phyloP scores from a whole-genome alignment of 495 filamentous ascomycete genomes.

The Penicillium canariense region DNA sequence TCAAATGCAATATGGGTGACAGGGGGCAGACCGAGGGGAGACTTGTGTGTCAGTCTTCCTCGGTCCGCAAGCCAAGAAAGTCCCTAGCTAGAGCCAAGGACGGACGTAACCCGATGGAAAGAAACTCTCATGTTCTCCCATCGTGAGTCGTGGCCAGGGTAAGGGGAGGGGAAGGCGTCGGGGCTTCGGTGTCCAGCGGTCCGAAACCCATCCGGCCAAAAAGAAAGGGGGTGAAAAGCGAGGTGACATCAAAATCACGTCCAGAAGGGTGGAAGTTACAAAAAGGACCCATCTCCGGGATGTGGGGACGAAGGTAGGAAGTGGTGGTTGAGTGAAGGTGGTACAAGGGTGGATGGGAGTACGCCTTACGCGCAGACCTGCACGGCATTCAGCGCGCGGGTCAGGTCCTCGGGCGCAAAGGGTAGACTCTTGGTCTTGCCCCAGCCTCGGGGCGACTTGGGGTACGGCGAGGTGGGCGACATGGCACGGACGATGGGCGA shows the following conservation, averaged over 20 bases:
- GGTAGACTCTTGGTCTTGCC: slow-evolving; percentile 30
- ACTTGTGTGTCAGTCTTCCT: too few species aligned
- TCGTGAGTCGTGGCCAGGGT: too few species aligned
- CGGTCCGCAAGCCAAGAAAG: too few species aligned
- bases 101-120: too few species aligned
- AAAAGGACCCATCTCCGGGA: slow-evolving; percentile 22
- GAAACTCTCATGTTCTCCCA: too few species aligned
- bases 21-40: too few species aligned
- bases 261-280: slow-evolving; percentile 4
- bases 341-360: slow-evolving; percentile 8
- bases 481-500: slow-evolving; percentile 36
- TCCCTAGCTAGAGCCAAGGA: too few species aligned
- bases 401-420: slow-evolving; percentile 43
- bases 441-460: slow-evolving; percentile 30
- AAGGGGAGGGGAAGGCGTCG: too few species aligned
- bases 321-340: not conserved
- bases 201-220: too few species aligned
- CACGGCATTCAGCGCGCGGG: slow-evolving; percentile 42
- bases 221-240: too few species aligned
- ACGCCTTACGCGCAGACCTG: slow-evolving; percentile 34
- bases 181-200: not conserved
- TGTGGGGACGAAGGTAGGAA: not conserved
- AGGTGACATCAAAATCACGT: slow-evolving; percentile 15
- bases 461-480: slow-evolving; percentile 25
- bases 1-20: slow-evolving; percentile 29